phyloP scores from a whole-genome alignment of 768 basidiomycete genomes.

The Strobilomyces confusus region DNA sequence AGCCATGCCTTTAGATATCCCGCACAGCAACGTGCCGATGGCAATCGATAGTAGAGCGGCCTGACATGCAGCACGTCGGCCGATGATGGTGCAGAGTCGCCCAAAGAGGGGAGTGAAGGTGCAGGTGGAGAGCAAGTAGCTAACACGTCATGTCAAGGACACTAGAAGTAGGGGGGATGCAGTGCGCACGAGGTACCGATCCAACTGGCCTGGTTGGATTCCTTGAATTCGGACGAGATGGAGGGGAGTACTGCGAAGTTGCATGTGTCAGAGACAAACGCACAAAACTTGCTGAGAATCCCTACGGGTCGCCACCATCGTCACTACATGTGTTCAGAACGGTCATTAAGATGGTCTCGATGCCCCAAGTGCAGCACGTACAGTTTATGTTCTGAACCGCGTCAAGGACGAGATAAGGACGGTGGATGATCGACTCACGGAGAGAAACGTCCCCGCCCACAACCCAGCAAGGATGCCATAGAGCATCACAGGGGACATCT shows the following conservation, averaged over 20 bases:
- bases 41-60: conserved; percentile 5
- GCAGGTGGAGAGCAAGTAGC: conserved; percentile 15
- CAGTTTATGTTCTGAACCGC: background rate
- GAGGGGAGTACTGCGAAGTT: conserved; percentile 8
- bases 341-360: background rate
- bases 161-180: too few species aligned
- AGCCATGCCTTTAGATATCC: conserved; percentile 6
- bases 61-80: conserved; percentile 12
- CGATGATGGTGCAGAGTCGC: conserved; percentile 15
- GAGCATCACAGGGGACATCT: conserved; percentile 53
- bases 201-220: conserved; percentile 28
- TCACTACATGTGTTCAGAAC: conserved; percentile 7
- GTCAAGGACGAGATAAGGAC: background rate
- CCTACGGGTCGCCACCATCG: conserved; percentile 24
- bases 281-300: background rate
- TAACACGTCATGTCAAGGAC: background rate
- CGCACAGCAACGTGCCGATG: conserved; percentile 15
- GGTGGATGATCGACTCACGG: conserved; percentile 35
- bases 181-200: conserved; percentile 23
- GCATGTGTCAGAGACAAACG: background rate
- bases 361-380: background rate
- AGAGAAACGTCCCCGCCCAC: conserved; percentile 68
- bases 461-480: conserved; percentile 64
- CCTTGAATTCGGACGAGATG: conserved; percentile 24
- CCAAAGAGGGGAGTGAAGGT: conserved; percentile 19